Evolutionary conservation across 2,329 filamentous ascomycete genomes (phyloP), one percentile per base, ranked within the genome.

Genomic region (Trichoderma pleuroti): DNA sequence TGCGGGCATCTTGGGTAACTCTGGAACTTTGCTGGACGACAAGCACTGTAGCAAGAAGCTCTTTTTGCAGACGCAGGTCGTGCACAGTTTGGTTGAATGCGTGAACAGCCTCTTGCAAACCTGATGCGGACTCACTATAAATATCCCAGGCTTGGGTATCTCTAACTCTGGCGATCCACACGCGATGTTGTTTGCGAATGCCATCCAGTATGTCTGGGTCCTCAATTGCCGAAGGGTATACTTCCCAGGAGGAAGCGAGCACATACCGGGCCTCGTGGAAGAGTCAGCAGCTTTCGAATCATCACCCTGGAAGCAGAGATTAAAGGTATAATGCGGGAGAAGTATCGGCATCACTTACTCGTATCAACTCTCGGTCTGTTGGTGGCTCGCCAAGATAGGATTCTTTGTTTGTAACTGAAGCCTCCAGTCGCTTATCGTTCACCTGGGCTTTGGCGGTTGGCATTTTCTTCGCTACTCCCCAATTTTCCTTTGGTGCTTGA

Each of bases 11-110:
- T 0, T 60, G 12, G 16, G 64, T 52, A 12, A 68, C 69, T 21
- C 73, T 72, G 2, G 71, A 72, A 2, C 76, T 75, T 9, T 70
- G 57, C 56, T 82, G 80, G 4, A 77, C 74, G 11, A 81, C 68
- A 60, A 79, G 79, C 2, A 72, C 74, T 7, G 73, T 71, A 3
- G 74, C 71, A 8, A 74, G 62, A 24, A 75, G 72, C 16, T 78
- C 74, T 5, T 75, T 76, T 2, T 74, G 76, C 5, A 78, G 68
- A 6, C 79, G 76, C 73, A 80, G 74, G n/a, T 81, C 76, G 16
- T 79, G 76, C 14, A 82, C 75, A 7, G 60, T 70, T 76, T 75
- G 76, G 69, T 80, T 80, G 9, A 81, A 69, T 1, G 75, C 77
- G 5, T 70, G 30, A 0, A 81, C 49, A 10, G 76, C 80, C 30